Conservation (phyloP, 768 basidiomycete species). For the Mycena kentingensis region DNA sequence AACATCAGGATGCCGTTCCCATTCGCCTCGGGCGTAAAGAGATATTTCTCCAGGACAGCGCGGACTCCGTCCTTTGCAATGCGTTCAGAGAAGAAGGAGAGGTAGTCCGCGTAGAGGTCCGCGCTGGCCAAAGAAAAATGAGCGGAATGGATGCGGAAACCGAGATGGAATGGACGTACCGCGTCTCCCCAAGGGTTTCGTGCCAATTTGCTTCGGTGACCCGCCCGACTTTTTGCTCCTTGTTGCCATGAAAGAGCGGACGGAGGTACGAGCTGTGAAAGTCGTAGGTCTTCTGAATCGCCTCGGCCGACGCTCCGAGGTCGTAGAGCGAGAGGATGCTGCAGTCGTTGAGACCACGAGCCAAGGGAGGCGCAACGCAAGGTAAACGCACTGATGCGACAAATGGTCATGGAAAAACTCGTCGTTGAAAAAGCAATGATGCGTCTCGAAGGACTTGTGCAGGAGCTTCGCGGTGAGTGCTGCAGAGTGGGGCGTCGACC, state of each 20-base stretch:
- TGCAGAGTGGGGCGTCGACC: constrained; percentile 1
- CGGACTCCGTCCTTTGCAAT: constrained; percentile 40
- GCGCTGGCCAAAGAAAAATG: neutral
- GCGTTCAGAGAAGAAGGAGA: constrained; percentile 42
- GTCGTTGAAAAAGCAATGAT: constrained; percentile 16
- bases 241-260: neutral
- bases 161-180: neutral
- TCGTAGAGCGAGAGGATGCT: neutral
- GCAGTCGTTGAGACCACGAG: neutral
- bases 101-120: constrained; percentile 15
- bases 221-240: neutral
- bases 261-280: neutral
- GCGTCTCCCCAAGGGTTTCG: neutral
- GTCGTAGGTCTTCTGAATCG: neutral
- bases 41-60: constrained; percentile 47
- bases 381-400: constrained; percentile 10
- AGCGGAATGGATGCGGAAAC: neutral
- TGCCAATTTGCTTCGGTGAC: constrained; percentile 1
- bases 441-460: constrained; percentile 1
- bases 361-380: neutral
- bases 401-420: constrained; percentile 6
- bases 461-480: constrained; percentile 2
- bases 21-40: constrained; percentile 44
- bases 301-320: neutral
- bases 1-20: constrained; percentile 38